phyloP scores from a whole-genome alignment of 2,329 filamentous ascomycete species.

The Paecilomyces formosus region DNA sequence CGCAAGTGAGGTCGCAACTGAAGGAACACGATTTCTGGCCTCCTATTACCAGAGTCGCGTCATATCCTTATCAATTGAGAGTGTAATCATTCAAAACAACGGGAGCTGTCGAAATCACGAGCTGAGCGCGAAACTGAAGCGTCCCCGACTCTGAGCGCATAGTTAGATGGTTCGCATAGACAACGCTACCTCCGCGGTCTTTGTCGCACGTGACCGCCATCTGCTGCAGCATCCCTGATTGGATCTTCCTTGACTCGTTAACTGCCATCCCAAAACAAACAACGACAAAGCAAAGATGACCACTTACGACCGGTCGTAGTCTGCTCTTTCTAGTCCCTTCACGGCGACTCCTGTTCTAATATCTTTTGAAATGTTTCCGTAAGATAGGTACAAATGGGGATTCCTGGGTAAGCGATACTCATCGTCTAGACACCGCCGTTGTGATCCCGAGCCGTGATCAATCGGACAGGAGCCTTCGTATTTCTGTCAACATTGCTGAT shows the following conservation, averaged over 20 bases:
- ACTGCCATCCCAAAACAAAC: background rate
- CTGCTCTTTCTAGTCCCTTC: background rate
- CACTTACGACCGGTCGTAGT: background rate
- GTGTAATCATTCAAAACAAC: background rate
- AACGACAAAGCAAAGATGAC: background rate
- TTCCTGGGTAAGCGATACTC: conserved; percentile 32
- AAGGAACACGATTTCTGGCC: background rate
- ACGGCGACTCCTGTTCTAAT: background rate
- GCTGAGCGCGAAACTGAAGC: background rate
- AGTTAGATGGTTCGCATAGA: background rate
- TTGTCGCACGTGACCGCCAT: background rate
- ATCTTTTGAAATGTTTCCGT: background rate
- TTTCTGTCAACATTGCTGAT: conserved; percentile 12
- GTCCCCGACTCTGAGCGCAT: background rate
- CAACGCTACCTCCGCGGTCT: background rate
- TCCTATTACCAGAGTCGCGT: background rate
- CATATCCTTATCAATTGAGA: background rate
- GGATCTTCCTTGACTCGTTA: background rate
- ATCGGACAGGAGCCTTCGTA: background rate
- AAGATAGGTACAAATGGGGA: conserved; percentile 28
- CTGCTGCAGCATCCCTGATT: background rate
- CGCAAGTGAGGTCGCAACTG: conserved; percentile 4
- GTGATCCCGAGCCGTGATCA: background rate
- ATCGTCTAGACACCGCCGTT: background rate
- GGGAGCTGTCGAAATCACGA: background rate